phyloP scores from a whole-genome alignment of 192 early-diverging fungal species.

The Irineochytrium annulatum region DNA sequence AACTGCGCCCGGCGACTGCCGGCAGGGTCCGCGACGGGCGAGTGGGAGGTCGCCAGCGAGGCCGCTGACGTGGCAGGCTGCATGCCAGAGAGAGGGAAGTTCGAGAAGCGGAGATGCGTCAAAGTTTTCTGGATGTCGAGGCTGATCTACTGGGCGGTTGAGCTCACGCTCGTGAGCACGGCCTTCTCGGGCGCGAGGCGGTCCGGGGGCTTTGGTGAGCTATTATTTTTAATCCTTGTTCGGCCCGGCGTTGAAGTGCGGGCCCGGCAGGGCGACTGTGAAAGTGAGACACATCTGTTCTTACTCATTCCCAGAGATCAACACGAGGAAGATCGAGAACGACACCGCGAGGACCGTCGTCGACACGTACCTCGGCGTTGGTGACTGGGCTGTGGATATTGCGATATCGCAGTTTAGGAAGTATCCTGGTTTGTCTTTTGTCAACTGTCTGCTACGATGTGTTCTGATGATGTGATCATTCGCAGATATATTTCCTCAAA shows the following conservation, averaged over 20 bases:
- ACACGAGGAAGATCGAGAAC: constrained; percentile 39
- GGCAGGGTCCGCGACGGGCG: too few species aligned
- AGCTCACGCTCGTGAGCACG: constrained; percentile 31
- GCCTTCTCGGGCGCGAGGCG: constrained; percentile 34
- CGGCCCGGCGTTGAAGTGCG: not conserved
- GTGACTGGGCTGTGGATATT: constrained; percentile 34
- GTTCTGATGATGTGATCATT: too few species aligned
- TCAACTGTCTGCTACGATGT: too few species aligned
- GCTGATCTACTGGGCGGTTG: constrained; percentile 26
- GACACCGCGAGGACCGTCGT: constrained; percentile 29
- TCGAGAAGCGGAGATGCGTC: too few species aligned
- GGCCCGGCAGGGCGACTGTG: not conserved
- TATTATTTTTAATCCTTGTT: not conserved
- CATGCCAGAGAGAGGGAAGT: too few species aligned
- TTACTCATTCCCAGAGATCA: constrained; percentile 23
- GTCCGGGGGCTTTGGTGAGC: constrained; percentile 29
- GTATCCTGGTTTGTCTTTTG: too few species aligned
- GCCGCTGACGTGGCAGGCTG: too few species aligned
- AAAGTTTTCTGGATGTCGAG: not conserved
- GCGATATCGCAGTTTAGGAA: constrained; percentile 30
- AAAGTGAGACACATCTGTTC: not conserved
- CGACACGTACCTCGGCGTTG: constrained; percentile 24
- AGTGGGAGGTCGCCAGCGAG: too few species aligned
- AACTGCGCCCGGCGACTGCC: too few species aligned
- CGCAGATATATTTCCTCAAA: too few species aligned